phyloP scores from a whole-genome alignment of 805 yeast genomes.

The Pichia thaimueangensis region DNA sequence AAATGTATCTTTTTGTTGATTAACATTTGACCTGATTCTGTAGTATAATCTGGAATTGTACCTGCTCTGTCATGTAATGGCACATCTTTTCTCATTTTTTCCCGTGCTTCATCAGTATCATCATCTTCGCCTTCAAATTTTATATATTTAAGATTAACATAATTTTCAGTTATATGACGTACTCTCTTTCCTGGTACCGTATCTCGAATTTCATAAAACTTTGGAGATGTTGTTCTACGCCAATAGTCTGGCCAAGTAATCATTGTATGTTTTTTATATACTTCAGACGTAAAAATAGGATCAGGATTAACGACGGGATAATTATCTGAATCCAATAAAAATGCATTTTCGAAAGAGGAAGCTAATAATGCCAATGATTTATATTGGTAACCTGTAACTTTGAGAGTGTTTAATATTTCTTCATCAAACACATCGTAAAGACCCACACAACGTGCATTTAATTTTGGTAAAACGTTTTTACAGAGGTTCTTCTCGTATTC shows the following conservation, averaged over 20 bases:
- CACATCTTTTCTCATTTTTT: constrained; percentile 1
- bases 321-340: constrained; percentile 41
- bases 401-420: constrained; percentile 18
- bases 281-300: constrained; percentile 37
- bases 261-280: constrained; percentile 40
- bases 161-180: constrained; percentile 28
- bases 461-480: constrained; percentile 32
- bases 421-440: constrained; percentile 33
- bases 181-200: constrained; percentile 31
- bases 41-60: constrained; percentile 53
- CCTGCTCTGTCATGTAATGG: constrained; percentile 58
- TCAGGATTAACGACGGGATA: constrained; percentile 44
- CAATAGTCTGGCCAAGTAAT: constrained; percentile 72
- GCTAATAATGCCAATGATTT: constrained; percentile 41
- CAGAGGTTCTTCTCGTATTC: constrained; percentile 24
- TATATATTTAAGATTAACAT: constrained; percentile 18
- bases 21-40: constrained; percentile 61
- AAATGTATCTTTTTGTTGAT: constrained; percentile 55
- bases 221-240: constrained; percentile 59
- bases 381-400: constrained; percentile 32
- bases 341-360: constrained; percentile 42
- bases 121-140: constrained; percentile 19
- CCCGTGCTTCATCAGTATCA: no score
- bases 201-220: constrained; percentile 49
- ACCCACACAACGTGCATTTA: constrained; percentile 37